Evolutionary conservation across 2,329 filamentous ascomycete species (phyloP).

Genomic region (Sporothrix pallida): DNA sequence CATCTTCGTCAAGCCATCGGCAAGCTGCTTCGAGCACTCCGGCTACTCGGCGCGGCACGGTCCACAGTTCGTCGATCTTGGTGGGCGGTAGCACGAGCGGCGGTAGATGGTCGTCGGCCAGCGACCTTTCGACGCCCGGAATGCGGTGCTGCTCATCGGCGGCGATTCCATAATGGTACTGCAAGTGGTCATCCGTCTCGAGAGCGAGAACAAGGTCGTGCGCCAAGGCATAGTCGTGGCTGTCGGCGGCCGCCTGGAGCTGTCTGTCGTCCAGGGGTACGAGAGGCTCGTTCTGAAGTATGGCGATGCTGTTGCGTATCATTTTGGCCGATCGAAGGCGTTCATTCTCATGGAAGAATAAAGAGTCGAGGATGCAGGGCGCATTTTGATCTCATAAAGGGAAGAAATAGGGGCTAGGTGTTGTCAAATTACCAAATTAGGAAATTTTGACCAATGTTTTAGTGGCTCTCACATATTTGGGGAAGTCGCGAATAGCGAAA

Average conservation of each 20-base stretch:
- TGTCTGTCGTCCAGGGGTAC: slow-evolving; percentile 3
- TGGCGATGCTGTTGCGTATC: not conserved
- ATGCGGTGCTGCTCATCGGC: not conserved
- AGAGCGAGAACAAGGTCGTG: slow-evolving; percentile 31
- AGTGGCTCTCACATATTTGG: not conserved
- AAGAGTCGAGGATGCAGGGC: no score
- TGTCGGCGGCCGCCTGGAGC: slow-evolving; percentile 3
- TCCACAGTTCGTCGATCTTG: slow-evolving; percentile 31
- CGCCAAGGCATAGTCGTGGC: slow-evolving; percentile 27
- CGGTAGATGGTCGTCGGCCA: slow-evolving; percentile 27
- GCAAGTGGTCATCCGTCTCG: slow-evolving; percentile 29
- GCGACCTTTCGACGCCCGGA: not conserved
- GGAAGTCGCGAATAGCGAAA: not conserved
- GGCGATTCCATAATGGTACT: slow-evolving; percentile 19
- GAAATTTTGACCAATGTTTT: not conserved
- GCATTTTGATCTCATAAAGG: not conserved
- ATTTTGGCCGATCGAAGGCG: not conserved
- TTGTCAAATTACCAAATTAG: not conserved
- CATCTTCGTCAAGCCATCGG: not conserved
- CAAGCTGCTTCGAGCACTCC: slow-evolving; percentile 27
- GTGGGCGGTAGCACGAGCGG: slow-evolving; percentile 17
- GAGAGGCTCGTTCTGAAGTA: not conserved
- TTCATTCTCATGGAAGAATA: not conserved
- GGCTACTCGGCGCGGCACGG: slow-evolving; percentile 28
- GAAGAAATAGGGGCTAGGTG: not conserved